Evolutionary conservation across 192 early-diverging fungal genomes (phyloP).

Genomic region (Coemansia furcata): DNA sequence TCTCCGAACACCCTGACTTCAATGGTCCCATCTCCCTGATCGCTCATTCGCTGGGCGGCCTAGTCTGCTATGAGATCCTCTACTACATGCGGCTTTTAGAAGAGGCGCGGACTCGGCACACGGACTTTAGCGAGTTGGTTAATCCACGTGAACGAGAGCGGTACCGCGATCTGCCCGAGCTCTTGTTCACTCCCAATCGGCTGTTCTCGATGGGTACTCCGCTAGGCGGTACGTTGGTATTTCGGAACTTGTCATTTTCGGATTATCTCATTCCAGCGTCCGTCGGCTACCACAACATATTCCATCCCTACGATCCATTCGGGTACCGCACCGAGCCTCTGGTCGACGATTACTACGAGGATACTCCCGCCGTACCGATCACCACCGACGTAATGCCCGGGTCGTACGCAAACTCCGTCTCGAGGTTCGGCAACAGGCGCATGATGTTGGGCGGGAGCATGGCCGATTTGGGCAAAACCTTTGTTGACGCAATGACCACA

Average conservation of each 20-base stretch:
- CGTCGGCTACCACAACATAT: constrained; percentile 67
- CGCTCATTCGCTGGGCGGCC: constrained; percentile 68
- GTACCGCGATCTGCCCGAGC: constrained; percentile 17
- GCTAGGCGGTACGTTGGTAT: constrained; percentile 61
- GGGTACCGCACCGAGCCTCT: constrained; percentile 72
- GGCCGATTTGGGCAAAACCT: constrained; percentile 26
- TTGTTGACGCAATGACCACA: constrained; percentile 23
- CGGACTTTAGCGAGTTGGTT: not conserved
- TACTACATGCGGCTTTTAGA: constrained; percentile 19
- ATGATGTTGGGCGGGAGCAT: constrained; percentile 22
- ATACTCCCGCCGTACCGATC: constrained; percentile 52
- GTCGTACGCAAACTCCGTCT: not conserved
- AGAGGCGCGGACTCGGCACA: not conserved
- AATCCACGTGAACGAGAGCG: constrained; percentile 13
- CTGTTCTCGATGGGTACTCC: constrained; percentile 39
- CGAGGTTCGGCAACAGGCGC: not conserved
- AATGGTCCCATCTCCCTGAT: constrained; percentile 60
- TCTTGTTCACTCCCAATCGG: constrained; percentile 28
- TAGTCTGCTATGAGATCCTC: constrained; percentile 69
- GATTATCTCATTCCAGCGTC: constrained; percentile 53
- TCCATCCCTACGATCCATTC: constrained; percentile 74
- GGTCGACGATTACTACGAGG: constrained; percentile 52
- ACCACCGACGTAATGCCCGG: not conserved
- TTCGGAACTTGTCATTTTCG: constrained; percentile 57
- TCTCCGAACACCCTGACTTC: constrained; percentile 59